These are phyloP conservation scores for Takashimella koratensis DNA, from an alignment of 1,284 basidiomycete species.

Conservation along the genomic window DNA sequence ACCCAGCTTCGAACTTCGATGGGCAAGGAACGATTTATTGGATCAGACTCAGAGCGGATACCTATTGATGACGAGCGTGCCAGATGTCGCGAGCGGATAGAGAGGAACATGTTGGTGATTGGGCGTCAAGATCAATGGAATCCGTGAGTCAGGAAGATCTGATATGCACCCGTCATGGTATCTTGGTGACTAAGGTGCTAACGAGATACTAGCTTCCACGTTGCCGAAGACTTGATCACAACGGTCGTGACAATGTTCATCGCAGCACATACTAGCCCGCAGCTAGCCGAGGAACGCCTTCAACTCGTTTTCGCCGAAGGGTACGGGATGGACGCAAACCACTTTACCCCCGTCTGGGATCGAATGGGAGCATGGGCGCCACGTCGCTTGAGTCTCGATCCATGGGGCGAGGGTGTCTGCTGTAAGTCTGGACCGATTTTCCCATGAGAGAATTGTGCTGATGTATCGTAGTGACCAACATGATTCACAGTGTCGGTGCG, in stretches of 20 bases:
- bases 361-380: slow-evolving; percentile 44
- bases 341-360: slow-evolving; percentile 44
- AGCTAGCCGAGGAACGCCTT: slow-evolving; percentile 21
- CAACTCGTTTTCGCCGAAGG: slow-evolving; percentile 43
- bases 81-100: slow-evolving; percentile 21
- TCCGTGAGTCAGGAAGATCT: slow-evolving; percentile 35
- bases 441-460: neutral
- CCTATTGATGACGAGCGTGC: slow-evolving; percentile 6
- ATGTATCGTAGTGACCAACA: slow-evolving; percentile 33
- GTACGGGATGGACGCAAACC: slow-evolving; percentile 35
- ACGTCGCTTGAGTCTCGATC: slow-evolving; percentile 35
- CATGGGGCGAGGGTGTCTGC: slow-evolving; percentile 34
- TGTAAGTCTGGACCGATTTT: slow-evolving; percentile 20
- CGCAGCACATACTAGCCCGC: slow-evolving; percentile 21
- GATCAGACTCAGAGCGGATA: slow-evolving; percentile 13
- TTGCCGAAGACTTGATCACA: slow-evolving; percentile 45
- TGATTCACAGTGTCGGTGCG: slow-evolving; percentile 41
- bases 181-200: neutral
- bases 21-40: slow-evolving; percentile 38
- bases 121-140: slow-evolving; percentile 43
- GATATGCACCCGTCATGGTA: neutral
- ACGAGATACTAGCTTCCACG: slow-evolving; percentile 38
- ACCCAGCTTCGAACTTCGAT: slow-evolving; percentile 22
- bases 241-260: slow-evolving; percentile 38
- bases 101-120: slow-evolving; percentile 37